A percentile compares a stretch with the other conserved stretches of the same genome.
Conservation (phyloP, 352 stramenopile genomes). For the Phytophthora cryptogea region DNA sequence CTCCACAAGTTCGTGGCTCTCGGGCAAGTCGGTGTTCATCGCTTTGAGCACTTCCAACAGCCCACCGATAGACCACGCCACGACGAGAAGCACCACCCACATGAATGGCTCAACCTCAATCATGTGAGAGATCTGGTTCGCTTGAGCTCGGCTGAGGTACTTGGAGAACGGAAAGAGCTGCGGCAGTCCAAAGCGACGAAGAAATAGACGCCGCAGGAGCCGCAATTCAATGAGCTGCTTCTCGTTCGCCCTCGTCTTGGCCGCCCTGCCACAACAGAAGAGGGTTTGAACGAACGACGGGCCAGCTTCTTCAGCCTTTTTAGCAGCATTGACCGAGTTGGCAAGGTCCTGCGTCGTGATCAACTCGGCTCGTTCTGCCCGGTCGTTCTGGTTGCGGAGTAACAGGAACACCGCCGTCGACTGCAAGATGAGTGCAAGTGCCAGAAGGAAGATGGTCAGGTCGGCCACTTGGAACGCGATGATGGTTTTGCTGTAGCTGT, state of each 20-base stretch:
- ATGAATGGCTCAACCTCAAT: constrained; percentile 70
- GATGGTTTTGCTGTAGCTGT: constrained; percentile 42
- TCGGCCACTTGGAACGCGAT: constrained; percentile 61
- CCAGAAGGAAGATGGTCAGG: constrained; percentile 57
- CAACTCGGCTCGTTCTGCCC: constrained; percentile 48
- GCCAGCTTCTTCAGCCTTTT: constrained; percentile 1
- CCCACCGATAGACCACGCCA: constrained; percentile 42
- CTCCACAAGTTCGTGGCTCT: constrained; percentile 41
- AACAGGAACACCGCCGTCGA: constrained; percentile 47
- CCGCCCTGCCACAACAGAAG: constrained; percentile 18
- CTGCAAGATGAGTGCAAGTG: constrained; percentile 56
- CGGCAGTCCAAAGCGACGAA: constrained; percentile 42
- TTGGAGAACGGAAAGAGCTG: constrained; percentile 71
- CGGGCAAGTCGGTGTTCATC: constrained; percentile 17
- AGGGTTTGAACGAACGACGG: constrained; percentile 22
- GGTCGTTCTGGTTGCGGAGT: constrained; percentile 43
- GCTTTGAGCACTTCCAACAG: constrained; percentile 36
- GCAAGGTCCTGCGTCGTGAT: constrained; percentile 42
- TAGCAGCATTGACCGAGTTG: constrained; percentile 8
- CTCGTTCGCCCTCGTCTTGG: constrained; percentile 17
- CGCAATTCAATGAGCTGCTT: constrained; percentile 39
- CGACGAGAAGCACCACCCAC: constrained; percentile 53
- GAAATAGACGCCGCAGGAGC: constrained; percentile 47
- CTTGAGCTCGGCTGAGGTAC: constrained; percentile 69
- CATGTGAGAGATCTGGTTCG: constrained; percentile 75